phyloP scores from a whole-genome alignment of 2,329 filamentous ascomycete species.

The Colletotrichum sp. region DNA sequence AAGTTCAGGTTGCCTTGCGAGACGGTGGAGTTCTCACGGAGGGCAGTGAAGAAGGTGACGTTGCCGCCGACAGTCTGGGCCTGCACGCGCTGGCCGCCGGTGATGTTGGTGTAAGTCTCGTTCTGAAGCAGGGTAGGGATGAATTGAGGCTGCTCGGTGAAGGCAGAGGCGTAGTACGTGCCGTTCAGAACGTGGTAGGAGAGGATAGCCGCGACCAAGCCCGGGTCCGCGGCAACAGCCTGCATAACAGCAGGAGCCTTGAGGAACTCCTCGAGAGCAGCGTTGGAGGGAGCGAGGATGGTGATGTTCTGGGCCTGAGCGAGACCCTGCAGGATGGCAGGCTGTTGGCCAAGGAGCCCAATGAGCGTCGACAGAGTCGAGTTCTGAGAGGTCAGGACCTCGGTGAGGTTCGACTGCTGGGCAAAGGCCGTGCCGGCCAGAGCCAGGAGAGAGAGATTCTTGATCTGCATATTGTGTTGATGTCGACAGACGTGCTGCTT shows the following conservation, averaged over 20 bases:
- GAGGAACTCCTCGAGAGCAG: constrained; percentile 44
- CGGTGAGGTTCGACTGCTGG: constrained; percentile 24
- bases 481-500: background rate
- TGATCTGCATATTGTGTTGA: constrained; percentile 11
- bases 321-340: constrained; percentile 10
- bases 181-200: constrained; percentile 63
- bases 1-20: constrained; percentile 56
- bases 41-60: constrained; percentile 56
- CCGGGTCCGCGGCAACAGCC: constrained; percentile 24
- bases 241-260: constrained; percentile 27
- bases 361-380: constrained; percentile 29
- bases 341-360: constrained; percentile 25
- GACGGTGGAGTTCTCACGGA: constrained; percentile 53
- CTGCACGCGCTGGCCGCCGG: constrained; percentile 63
- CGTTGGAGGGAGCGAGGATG: constrained; percentile 59
- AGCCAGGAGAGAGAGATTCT: constrained; percentile 16
- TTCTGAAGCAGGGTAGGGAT: constrained; percentile 52
- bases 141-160: constrained; percentile 34
- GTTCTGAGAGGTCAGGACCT: constrained; percentile 29
- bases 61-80: constrained; percentile 42
- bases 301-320: constrained; percentile 50
- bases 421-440: constrained; percentile 25
- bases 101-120: constrained; percentile 59
- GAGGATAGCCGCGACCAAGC: constrained; percentile 45
- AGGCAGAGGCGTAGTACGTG: constrained; percentile 36